Conservation (phyloP, 163 green algal genomes). For the Volvox carteri region DNA sequence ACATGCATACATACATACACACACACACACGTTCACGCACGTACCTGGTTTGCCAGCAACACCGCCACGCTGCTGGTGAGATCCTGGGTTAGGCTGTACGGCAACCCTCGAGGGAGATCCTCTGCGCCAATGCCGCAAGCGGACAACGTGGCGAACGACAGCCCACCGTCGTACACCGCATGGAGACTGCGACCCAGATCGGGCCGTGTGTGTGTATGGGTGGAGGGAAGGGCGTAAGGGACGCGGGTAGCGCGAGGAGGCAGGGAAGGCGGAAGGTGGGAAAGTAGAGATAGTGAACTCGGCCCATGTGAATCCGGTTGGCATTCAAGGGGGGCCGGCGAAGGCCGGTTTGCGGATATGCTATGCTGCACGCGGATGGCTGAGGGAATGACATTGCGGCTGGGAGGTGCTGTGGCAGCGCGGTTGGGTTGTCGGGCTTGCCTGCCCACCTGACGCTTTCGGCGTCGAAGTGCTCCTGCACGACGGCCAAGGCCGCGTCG, state of each 20-base stretch:
- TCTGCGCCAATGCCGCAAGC: neutral
- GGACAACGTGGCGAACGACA: neutral
- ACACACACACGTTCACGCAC: neutral
- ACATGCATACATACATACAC: neutral
- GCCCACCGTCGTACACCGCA: slow-evolving; percentile 25
- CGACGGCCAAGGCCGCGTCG: neutral
- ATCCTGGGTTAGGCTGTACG: neutral
- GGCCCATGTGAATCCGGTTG: no score
- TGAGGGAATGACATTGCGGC: no score
- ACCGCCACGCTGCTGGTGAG: neutral
- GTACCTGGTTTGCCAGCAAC: neutral
- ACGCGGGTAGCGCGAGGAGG: neutral
- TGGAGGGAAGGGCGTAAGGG: neutral
- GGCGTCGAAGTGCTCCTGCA: slow-evolving; percentile 1
- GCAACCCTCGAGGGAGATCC: slow-evolving; percentile 18
- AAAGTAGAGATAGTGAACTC: neutral
- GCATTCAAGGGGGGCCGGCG: no score
- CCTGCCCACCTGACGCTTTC: slow-evolving; percentile 21
- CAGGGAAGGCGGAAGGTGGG: neutral
- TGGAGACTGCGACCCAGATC: slow-evolving; percentile 21
- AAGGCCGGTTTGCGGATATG: no score
- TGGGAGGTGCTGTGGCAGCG: no score
- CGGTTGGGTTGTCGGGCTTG: no score
- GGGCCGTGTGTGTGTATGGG: neutral
- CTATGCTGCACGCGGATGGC: no score